Evolutionary conservation across 2,329 filamentous ascomycete species (phyloP).

Genomic region (Colletotrichum gloeosporioides): DNA sequence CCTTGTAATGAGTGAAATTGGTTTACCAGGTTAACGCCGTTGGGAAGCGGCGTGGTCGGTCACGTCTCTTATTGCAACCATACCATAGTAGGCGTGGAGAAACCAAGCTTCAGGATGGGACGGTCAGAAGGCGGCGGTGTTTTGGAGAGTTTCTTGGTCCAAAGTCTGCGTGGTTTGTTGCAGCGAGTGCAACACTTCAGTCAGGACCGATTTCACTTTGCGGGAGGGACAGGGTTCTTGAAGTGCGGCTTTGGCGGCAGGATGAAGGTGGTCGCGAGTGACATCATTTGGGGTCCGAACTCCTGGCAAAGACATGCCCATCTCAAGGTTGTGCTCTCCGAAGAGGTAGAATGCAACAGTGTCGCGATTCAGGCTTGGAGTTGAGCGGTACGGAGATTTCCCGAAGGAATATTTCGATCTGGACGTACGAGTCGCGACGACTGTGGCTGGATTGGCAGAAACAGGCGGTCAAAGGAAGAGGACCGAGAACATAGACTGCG

Average conservation of each 20-base stretch:
- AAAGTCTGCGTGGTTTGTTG: not conserved
- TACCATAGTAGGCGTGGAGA: not conserved
- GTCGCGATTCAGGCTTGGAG: not conserved
- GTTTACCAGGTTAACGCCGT: too few species aligned
- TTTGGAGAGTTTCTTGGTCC: not conserved
- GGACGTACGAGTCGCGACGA: too few species aligned
- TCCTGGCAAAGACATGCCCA: not conserved
- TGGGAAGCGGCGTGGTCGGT: not conserved
- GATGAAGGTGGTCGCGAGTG: not conserved
- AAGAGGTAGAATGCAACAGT: not conserved
- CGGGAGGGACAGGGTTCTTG: not conserved
- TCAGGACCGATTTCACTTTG: not conserved
- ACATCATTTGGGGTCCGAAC: not conserved
- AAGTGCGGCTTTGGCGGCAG: not conserved
- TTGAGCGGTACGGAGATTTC: not conserved
- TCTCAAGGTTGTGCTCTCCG: too few species aligned
- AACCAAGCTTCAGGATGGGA: not conserved
- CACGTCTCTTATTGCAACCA: not conserved
- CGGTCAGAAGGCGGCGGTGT: not conserved
- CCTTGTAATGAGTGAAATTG: too few species aligned
- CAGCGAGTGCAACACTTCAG: not conserved
- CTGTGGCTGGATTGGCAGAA: not conserved
- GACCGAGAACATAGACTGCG: not conserved
- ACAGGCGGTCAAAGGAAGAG: not conserved
- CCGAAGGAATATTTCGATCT: not conserved